Evolutionary conservation across 352 stramenopile genomes (phyloP).

Genomic region (Globisporangium splendens): DNA sequence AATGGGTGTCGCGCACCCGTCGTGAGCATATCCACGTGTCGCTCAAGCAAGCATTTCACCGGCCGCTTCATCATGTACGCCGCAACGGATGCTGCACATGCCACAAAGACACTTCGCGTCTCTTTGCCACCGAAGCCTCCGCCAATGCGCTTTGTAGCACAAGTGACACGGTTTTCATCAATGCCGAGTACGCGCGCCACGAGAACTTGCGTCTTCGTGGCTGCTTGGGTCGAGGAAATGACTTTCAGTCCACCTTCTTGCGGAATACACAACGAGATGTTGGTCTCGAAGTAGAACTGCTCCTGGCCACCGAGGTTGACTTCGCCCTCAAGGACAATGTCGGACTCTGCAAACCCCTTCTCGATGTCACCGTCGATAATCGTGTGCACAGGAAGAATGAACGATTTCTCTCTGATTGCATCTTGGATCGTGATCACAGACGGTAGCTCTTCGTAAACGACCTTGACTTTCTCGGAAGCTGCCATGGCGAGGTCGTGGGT

Average conservation of each 20-base stretch:
- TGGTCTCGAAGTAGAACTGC: constrained; percentile 96
- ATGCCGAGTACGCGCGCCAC: constrained; percentile 91
- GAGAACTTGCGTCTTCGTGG: constrained; percentile 90
- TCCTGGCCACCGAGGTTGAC: constrained; percentile 91
- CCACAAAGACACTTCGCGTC: constrained; percentile 90
- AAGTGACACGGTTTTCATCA: constrained; percentile 88
- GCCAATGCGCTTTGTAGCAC: constrained; percentile 92
- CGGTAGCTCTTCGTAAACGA: constrained; percentile 88
- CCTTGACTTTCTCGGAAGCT: constrained; percentile 77
- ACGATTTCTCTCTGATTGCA: constrained; percentile 90
- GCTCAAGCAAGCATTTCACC: constrained; percentile 90
- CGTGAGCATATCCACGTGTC: constrained; percentile 95
- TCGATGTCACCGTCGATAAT: constrained; percentile 86
- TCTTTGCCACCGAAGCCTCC: constrained; percentile 97
- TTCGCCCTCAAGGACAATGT: constrained; percentile 83
- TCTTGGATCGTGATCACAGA: constrained; percentile 95
- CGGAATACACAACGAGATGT: constrained; percentile 76
- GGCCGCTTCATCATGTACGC: constrained; percentile 86
- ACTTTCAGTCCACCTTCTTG: constrained; percentile 91
- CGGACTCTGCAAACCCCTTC: constrained; percentile 56
- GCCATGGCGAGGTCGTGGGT: constrained; percentile 70
- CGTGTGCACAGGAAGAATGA: constrained; percentile 79
- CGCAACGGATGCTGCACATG: constrained; percentile 88
- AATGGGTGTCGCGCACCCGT: constrained; percentile 93
- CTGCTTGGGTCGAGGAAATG: constrained; percentile 92